These are phyloP conservation scores for Phycomyces nitens DNA, from an alignment of 192 early-diverging fungal genomes.

Conservation along the genomic window DNA sequence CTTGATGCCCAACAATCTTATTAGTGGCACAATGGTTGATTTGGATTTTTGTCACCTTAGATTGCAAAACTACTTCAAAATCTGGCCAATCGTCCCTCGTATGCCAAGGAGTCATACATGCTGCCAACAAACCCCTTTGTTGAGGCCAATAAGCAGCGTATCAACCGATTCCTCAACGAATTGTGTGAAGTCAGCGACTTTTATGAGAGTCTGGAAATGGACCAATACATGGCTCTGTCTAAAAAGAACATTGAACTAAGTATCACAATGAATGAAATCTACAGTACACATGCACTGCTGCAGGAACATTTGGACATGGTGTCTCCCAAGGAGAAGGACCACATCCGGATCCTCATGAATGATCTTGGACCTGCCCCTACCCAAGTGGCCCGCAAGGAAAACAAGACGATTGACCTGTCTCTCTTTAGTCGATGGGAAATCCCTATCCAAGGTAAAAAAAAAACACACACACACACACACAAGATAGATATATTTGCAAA, in stretches of 20 bases:
- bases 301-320: constrained; percentile 78
- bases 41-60: constrained; percentile 24
- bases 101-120: constrained; percentile 93
- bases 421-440: constrained; percentile 85
- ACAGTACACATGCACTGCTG: constrained; percentile 85
- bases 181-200: constrained; percentile 94
- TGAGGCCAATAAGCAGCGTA: constrained; percentile 78
- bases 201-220: constrained; percentile 96
- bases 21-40: constrained; percentile 5
- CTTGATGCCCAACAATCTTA: too few species aligned
- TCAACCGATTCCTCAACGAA: constrained; percentile 86
- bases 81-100: constrained; percentile 89
- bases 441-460: constrained; percentile 61
- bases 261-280: constrained; percentile 93
- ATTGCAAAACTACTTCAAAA: constrained; percentile 95
- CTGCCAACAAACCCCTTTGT: constrained; percentile 84
- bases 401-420: constrained; percentile 67
- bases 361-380: constrained; percentile 71
- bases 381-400: constrained; percentile 79
- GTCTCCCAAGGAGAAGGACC: constrained; percentile 76
- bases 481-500: not conserved
- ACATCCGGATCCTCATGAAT: constrained; percentile 72
- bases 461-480: too few species aligned
- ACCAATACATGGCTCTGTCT: constrained; percentile 93
- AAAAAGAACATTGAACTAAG: constrained; percentile 87